Percentiles rank a stretch among this genome's conserved stretches.
Evolutionary conservation across 139 green algal species (phyloP).

Genomic region (Chlamydomonas sphaeroides): DNA sequence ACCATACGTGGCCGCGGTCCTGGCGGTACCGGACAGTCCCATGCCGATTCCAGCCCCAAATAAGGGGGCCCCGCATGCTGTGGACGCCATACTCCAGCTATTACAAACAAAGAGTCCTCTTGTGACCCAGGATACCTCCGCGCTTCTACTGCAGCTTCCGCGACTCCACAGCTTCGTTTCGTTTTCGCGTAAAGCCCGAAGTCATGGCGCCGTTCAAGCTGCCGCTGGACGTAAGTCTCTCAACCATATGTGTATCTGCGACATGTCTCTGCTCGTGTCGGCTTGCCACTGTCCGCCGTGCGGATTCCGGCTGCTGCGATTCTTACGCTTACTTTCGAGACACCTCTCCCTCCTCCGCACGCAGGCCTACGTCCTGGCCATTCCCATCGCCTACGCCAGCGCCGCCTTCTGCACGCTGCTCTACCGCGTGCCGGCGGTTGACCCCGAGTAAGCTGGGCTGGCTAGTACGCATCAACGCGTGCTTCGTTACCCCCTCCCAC

Average conservation of each 20-base stretch:
- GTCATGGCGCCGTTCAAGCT: no score
- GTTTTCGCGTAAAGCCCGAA: not conserved
- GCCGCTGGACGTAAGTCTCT: no score
- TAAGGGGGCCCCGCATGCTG: no score
- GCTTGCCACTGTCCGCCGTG: not conserved
- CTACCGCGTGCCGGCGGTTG: not conserved
- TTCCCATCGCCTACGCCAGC: conserved; percentile 21
- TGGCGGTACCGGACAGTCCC: no score
- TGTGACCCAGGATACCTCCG: not conserved
- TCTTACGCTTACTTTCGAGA: no score
- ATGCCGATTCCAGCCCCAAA: no score
- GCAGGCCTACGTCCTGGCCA: conserved; percentile 23
- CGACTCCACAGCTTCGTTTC: no score
- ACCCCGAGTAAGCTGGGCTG: conserved; percentile 21
- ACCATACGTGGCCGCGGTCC: no score
- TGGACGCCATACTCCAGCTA: no score
- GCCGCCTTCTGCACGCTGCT: not conserved
- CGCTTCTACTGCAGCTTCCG: no score
- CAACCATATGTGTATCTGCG: no score
- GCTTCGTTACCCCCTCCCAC: not conserved
- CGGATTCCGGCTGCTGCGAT: not conserved
- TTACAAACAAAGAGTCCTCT: not conserved
- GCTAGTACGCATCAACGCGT: not conserved
- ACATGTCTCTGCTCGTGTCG: not conserved
- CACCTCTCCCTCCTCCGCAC: not conserved